These are phyloP conservation scores for Neurospora tetrasperma DNA, from an alignment of 495 filamentous ascomycete genomes.

Conservation along the genomic window DNA sequence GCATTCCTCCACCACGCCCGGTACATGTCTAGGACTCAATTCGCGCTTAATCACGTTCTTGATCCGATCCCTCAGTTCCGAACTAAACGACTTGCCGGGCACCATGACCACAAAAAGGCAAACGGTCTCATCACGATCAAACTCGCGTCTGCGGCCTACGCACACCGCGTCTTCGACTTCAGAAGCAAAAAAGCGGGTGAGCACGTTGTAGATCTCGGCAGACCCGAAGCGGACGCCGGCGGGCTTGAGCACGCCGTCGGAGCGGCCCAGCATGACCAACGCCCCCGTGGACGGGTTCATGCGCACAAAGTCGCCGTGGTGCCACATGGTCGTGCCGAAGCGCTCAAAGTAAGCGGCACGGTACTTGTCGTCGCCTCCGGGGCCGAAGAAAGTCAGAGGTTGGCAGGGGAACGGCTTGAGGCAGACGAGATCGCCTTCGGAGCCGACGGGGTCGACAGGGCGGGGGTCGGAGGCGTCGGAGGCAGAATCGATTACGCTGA, in stretches of 20 bases:
- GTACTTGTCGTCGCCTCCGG: constrained; percentile 62
- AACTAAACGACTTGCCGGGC: constrained; percentile 36
- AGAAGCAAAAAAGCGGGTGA: constrained; percentile 66
- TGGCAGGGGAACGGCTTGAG: constrained; percentile 79
- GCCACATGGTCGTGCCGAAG: constrained; percentile 63
- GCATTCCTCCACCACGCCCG: constrained; percentile 66
- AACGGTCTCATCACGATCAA: constrained; percentile 74
- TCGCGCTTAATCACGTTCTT: constrained; percentile 56
- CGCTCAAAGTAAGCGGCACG: constrained; percentile 76
- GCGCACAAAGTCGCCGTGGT: constrained; percentile 88
- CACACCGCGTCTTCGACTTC: constrained; percentile 78
- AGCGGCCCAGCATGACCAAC: constrained; percentile 70
- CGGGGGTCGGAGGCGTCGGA: constrained; percentile 26
- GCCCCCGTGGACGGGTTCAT: constrained; percentile 66
- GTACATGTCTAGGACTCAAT: constrained; percentile 78
- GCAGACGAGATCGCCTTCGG: constrained; percentile 88
- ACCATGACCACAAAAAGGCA: constrained; percentile 75
- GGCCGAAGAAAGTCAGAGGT: constrained; percentile 79
- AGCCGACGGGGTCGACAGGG: constrained; percentile 42
- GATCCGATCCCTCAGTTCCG: constrained; percentile 47
- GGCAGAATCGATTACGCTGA: constrained; percentile 60
- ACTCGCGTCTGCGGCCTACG: constrained; percentile 61
- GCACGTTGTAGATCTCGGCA: constrained; percentile 86
- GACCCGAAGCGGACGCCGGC: constrained; percentile 68
- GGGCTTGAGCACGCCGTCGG: constrained; percentile 71